These are phyloP conservation scores for Phialophora chinensis DNA, from an alignment of 2,329 filamentous ascomycete genomes.

Conservation along the genomic window DNA sequence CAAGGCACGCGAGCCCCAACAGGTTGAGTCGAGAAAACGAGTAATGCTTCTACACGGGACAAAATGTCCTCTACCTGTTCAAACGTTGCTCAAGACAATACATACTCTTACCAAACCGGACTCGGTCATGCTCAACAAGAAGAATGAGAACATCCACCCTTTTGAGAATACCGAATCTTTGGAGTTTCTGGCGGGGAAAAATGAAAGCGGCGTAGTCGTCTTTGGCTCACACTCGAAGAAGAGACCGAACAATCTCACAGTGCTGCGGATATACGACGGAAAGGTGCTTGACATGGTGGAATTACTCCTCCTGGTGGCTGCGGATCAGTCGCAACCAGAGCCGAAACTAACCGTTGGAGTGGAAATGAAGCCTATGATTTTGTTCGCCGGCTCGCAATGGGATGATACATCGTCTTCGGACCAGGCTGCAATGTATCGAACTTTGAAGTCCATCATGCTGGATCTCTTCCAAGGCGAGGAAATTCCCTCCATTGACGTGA, in stretches of 20 bases:
- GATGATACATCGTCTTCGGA: slow-evolving; percentile 71
- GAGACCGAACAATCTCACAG: slow-evolving; percentile 85
- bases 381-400: slow-evolving; percentile 89
- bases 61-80: slow-evolving; percentile 78
- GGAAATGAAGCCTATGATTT: slow-evolving; percentile 84
- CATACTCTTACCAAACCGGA: slow-evolving; percentile 83
- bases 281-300: slow-evolving; percentile 96
- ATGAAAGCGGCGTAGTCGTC: slow-evolving; percentile 84
- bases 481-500: slow-evolving; percentile 84
- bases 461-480: slow-evolving; percentile 91
- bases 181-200: slow-evolving; percentile 96
- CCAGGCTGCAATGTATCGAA: slow-evolving; percentile 71
- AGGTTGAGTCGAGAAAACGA: slow-evolving; percentile 85
- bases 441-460: slow-evolving; percentile 83
- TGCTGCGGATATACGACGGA: slow-evolving; percentile 81
- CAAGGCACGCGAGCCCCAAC: slow-evolving; percentile 89
- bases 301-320: slow-evolving; percentile 78
- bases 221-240: slow-evolving; percentile 92
- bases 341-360: slow-evolving; percentile 69
- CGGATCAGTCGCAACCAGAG: slow-evolving; percentile 62
- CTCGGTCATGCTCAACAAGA: slow-evolving; percentile 92
- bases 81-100: slow-evolving; percentile 84
- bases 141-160: slow-evolving; percentile 86
- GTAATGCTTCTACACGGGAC: slow-evolving; percentile 89
- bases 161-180: slow-evolving; percentile 88